A percentile compares a stretch with the other conserved stretches of the same genome.
phyloP scores from a whole-genome alignment of 2,329 filamentous ascomycete species.

The Sporothrix brunneoviolacea region DNA sequence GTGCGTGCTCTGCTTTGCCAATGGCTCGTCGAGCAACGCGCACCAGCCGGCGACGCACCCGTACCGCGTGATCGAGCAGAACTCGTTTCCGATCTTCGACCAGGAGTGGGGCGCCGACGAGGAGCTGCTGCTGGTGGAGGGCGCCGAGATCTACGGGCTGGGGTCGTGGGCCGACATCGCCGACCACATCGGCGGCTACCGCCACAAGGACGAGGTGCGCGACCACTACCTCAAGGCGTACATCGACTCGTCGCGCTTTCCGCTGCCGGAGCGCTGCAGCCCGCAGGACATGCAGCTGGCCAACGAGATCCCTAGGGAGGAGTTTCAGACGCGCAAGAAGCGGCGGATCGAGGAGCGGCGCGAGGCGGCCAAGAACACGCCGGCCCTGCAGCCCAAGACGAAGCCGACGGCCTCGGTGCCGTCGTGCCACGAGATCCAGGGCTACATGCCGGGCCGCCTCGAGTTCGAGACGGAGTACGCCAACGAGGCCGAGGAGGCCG shows the following conservation, averaged over 20 bases:
- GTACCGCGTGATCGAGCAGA: conserved; percentile 93
- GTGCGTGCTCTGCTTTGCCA: conserved; percentile 89
- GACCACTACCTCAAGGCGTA: conserved; percentile 91
- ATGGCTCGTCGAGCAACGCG: conserved; percentile 70
- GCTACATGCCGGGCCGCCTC: conserved; percentile 94
- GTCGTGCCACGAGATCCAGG: conserved; percentile 94
- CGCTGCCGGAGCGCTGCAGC: conserved; percentile 78
- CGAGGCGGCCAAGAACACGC: conserved; percentile 76
- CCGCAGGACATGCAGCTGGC: conserved; percentile 73
- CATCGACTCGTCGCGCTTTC: conserved; percentile 75
- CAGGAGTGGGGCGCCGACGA: conserved; percentile 96
- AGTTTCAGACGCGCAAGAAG: conserved; percentile 92
- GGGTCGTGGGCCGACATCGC: conserved; percentile 98
- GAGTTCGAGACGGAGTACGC: conserved; percentile 98
- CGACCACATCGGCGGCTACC: conserved; percentile 93
- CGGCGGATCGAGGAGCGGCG: conserved; percentile 85
- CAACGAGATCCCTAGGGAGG: conserved; percentile 76
- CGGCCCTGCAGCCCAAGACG: conserved; percentile 80
- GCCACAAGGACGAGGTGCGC: conserved; percentile 89
- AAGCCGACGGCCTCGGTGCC: conserved; percentile 95
- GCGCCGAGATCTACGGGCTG: conserved; percentile 90
- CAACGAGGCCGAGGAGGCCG: conserved; percentile 96
- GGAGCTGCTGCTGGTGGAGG: conserved; percentile 86
- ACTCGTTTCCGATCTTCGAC: conserved; percentile 94
- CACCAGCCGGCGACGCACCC: conserved; percentile 83